Percentiles rank a stretch among this genome's conserved stretches.
Conservation (phyloP, 345 rosid species). For the Lenwebbia sp. region DNA sequence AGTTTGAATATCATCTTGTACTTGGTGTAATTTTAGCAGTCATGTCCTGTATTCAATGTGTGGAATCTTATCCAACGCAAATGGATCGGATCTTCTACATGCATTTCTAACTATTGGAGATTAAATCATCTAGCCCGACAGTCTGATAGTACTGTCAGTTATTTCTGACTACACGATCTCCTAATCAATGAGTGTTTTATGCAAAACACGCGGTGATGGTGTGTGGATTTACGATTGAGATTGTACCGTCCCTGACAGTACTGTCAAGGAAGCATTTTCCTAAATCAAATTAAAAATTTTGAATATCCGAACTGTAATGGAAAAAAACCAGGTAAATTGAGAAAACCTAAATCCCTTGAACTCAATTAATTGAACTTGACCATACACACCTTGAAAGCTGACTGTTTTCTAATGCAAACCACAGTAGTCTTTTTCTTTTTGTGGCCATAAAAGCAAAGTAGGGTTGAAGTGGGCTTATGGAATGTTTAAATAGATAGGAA, state of each 20-base stretch:
- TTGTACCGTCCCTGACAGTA: too few relatives aligned
- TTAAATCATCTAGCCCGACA: too few relatives aligned
- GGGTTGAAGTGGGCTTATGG: neutral
- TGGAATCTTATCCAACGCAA: neutral
- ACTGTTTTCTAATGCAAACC: neutral
- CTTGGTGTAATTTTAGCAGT: neutral
- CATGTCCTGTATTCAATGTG: neutral
- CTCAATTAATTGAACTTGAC: neutral
- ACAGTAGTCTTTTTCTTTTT: neutral
- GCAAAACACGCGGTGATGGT: too few relatives aligned
- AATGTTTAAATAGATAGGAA: neutral
- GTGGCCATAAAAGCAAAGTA: neutral
- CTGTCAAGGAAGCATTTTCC: too few relatives aligned
- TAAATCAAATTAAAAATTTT: neutral
- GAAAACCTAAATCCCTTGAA: neutral
- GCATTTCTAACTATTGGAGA: neutral
- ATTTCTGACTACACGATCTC: too few relatives aligned
- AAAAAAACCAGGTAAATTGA: neutral
- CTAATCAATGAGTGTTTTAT: too few relatives aligned
- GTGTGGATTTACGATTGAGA: too few relatives aligned
- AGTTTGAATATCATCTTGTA: neutral
- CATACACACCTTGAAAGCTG: neutral
- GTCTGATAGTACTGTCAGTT: too few relatives aligned
- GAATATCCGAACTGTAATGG: too few relatives aligned
- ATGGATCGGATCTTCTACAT: neutral